Evolutionary conservation across 2,329 filamentous ascomycete species (phyloP).

Genomic region (Verticillium alfalfae): DNA sequence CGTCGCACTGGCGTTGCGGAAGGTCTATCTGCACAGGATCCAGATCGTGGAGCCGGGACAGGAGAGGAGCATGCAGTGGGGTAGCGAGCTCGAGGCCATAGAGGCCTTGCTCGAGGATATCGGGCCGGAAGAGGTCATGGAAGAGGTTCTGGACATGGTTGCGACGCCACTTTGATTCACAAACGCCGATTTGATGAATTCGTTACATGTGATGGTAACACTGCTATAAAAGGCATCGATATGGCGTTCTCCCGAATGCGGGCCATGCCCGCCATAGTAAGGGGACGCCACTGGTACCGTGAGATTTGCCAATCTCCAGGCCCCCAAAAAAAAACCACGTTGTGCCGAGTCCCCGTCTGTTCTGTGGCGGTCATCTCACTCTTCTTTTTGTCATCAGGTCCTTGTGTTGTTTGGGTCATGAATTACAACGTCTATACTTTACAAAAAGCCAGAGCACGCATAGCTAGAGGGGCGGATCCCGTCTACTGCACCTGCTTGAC

Average conservation of each 20-base stretch:
- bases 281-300: background rate
- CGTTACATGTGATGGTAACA: background rate
- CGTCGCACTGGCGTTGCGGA: conserved; percentile 73
- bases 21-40: conserved; percentile 85
- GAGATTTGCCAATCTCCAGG: background rate
- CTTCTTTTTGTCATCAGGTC: background rate
- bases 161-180: conserved; percentile 42
- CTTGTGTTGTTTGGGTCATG: conserved; percentile 7
- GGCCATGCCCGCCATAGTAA: background rate
- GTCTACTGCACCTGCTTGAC: conserved; percentile 65
- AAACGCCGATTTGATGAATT: background rate
- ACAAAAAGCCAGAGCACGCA: conserved; percentile 5
- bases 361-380: background rate
- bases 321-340: background rate
- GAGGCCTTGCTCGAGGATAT: conserved; percentile 58
- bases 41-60: conserved; percentile 60
- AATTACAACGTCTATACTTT: conserved; percentile 13
- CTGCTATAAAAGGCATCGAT: background rate
- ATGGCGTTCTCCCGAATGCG: background rate
- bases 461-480: conserved; percentile 6
- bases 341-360: background rate
- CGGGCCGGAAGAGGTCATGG: conserved; percentile 57
- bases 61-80: conserved; percentile 91
- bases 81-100: conserved; percentile 70
- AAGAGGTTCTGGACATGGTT: conserved; percentile 56